Evolutionary conservation across 2,329 filamentous ascomycete species (phyloP).

Genomic region (Diaporthe capsici): DNA sequence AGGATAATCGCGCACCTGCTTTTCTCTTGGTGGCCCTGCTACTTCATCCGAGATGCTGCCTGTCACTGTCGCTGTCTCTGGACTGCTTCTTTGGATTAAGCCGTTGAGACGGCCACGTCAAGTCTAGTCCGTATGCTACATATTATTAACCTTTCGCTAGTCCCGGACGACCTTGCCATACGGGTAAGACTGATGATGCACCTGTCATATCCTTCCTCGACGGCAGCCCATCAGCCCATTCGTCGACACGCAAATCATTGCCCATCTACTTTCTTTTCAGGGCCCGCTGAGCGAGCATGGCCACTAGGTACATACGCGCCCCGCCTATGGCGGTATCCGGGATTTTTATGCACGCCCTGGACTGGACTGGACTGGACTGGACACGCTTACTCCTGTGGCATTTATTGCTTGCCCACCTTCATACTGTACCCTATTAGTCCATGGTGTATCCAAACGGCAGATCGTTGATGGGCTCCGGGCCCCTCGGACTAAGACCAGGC

Average conservation of each 20-base stretch:
- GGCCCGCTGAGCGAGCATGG: background rate
- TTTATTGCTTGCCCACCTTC: conserved; percentile 10
- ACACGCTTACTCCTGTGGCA: background rate
- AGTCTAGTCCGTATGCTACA: conserved; percentile 14
- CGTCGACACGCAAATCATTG: background rate
- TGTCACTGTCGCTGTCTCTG: background rate
- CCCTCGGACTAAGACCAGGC: background rate
- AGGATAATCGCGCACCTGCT: conserved; percentile 4
- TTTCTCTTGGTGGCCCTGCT: background rate
- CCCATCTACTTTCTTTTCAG: background rate
- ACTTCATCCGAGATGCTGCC: background rate
- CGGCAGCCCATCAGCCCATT: background rate
- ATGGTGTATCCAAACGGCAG: background rate
- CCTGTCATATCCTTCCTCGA: conserved; percentile 11
- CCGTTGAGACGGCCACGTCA: conserved; percentile 17
- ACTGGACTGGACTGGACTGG: background rate
- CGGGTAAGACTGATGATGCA: conserved; percentile 1
- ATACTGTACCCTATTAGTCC: background rate
- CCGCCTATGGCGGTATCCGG: conserved; percentile 1
- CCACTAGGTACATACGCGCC: background rate
- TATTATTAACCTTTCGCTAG: conserved; percentile 25
- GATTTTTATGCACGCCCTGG: conserved; percentile 15
- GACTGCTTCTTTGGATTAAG: background rate
- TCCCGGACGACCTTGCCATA: conserved; percentile 5
- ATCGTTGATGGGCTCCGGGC: background rate